Evolutionary conservation across 2,329 filamentous ascomycete genomes (phyloP).

Genomic region (Celoporthe dispersa): DNA sequence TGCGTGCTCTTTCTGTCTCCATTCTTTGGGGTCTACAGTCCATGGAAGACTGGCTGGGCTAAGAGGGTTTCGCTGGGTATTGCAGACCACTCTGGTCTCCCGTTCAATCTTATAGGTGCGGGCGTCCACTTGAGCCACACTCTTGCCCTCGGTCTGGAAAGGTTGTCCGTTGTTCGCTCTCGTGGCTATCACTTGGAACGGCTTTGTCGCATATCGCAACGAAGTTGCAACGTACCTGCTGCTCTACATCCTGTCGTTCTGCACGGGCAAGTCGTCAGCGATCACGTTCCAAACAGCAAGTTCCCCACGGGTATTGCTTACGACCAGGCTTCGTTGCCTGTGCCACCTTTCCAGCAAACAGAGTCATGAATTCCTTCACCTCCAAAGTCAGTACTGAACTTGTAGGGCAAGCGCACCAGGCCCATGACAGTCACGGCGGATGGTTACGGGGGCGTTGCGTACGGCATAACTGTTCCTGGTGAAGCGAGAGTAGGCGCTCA

Average conservation of each 20-base stretch:
- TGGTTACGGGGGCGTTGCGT: conserved; percentile 9
- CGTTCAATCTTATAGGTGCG: neutral
- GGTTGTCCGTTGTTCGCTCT: neutral
- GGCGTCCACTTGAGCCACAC: neutral
- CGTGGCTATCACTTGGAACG: neutral
- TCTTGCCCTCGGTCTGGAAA: neutral
- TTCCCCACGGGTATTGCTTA: conserved; percentile 12
- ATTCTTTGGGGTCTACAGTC: neutral
- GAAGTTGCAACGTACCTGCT: conserved; percentile 61
- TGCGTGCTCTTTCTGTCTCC: neutral
- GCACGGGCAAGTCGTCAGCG: conserved; percentile 6
- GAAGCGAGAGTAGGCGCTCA: conserved; percentile 80
- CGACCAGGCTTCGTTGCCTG: conserved; percentile 65
- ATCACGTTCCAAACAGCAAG: neutral
- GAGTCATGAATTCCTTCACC: conserved; percentile 70
- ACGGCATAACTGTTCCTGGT: conserved; percentile 66
- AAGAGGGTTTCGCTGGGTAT: neutral
- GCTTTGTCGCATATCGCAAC: neutral
- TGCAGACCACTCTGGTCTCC: neutral
- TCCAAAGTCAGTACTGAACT: conserved; percentile 13
- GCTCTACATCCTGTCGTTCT: conserved; percentile 75
- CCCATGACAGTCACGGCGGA: neutral
- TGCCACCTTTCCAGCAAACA: conserved; percentile 87
- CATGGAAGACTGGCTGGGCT: neutral
- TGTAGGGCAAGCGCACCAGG: no score